Evolutionary conservation across 139 green algal genomes (phyloP).

Genomic region (Deuterostichococcus epilithicus): DNA sequence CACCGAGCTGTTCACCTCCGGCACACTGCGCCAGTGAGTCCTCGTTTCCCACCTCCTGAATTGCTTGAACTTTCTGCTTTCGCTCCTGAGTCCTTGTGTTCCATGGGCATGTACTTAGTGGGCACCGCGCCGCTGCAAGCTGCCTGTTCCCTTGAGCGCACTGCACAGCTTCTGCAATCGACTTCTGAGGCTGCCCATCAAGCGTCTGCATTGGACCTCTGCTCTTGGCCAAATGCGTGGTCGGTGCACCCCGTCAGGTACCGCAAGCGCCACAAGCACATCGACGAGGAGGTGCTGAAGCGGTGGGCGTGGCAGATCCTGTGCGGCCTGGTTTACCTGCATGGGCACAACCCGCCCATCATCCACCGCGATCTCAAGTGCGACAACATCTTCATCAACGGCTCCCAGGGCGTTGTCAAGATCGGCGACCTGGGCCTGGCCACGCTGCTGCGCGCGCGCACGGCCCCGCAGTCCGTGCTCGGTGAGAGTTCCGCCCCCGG

Average conservation of each 20-base stretch:
- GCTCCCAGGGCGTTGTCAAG: slow-evolving; percentile 92
- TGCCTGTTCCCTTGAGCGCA: too few relatives aligned
- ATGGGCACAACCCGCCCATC: slow-evolving; percentile 85
- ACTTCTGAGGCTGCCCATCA: too few relatives aligned
- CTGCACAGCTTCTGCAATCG: too few relatives aligned
- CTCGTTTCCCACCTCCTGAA: too few relatives aligned
- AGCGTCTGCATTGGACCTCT: neutral
- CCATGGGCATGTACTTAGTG: too few relatives aligned
- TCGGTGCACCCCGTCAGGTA: slow-evolving; percentile 56
- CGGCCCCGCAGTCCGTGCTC: slow-evolving; percentile 87
- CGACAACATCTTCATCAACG: slow-evolving; percentile 97
- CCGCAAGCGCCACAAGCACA: slow-evolving; percentile 90
- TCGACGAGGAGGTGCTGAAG: slow-evolving; percentile 87
- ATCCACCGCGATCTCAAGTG: slow-evolving; percentile 83
- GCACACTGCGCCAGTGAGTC: slow-evolving; percentile 91
- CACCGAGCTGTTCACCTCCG: slow-evolving; percentile 97
- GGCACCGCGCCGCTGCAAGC: too few relatives aligned
- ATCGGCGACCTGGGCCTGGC: slow-evolving; percentile 98
- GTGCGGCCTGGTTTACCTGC: slow-evolving; percentile 94
- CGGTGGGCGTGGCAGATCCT: slow-evolving; percentile 97
- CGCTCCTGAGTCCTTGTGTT: too few relatives aligned
- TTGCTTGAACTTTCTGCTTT: too few relatives aligned
- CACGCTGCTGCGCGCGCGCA: slow-evolving; percentile 83
- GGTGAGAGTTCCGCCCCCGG: slow-evolving; percentile 44
- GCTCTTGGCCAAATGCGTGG: neutral